Base-by-base conservation (phyloP, 176 grass and related monocot genomes). In the Aegilops bicornis region DNA sequence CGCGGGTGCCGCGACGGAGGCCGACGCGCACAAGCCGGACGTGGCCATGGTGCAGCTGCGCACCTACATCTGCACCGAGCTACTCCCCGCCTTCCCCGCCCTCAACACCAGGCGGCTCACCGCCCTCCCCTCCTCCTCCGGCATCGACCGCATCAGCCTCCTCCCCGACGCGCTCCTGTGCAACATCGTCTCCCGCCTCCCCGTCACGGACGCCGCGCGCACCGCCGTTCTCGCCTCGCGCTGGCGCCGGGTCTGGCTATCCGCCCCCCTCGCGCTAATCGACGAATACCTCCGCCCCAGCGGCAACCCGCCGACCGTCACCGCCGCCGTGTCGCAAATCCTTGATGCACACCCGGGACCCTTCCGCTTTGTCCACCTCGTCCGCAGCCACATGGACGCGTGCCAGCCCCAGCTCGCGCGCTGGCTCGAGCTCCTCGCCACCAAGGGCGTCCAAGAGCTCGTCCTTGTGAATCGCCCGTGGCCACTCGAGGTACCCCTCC, bases 391-490 rank as follows among this genome's bases (percentile, higher is more conserved):
- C 17, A 71, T 71, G 68, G 68, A 10, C 33, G 19, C 68, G 19
- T 35, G 33, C 35, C 68, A 13, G 68, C 17, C 68, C 68, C 33
- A n/a, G 68, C 68, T 71, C 33, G 33, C 33, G 8, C 33, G 68
- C 68, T 71, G 33, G 68, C 9, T 71, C 33, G 33, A 71, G 19
- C 68, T 71, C 33, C 19, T 71, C 35, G 68, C 68, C 68, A 35
- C 68, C 68, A 71, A 71, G 68, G 68, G 68, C 68, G 68, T 71
- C 35, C 35, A 71, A 71, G 68, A 71, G 19, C 68, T 71, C 68
- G 32, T 71, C 19, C 68, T 71, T 8, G 8, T 40, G 32, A 71
- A 71, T 39, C 68, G 68, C 33, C 68, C 68, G 1, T 22, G 36
- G 35, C 68, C 33, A 20, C 68, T 71, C 68, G 35, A 71, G 11